These are phyloP conservation scores for Ceratobasidium sp. DNA, from an alignment of 1,284 basidiomycete species.

Conservation along the genomic window DNA sequence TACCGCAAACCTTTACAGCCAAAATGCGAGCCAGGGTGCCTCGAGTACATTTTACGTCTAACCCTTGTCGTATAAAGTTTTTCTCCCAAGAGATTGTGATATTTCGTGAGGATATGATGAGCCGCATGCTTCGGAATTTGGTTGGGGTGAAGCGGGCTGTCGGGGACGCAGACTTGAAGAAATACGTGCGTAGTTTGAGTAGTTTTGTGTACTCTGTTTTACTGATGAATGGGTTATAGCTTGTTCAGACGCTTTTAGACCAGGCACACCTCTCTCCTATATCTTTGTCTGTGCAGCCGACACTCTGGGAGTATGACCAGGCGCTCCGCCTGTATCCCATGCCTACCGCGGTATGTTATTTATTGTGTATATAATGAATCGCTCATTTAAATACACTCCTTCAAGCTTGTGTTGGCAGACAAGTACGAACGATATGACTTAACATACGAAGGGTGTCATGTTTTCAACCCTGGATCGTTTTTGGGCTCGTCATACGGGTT, in stretches of 20 bases:
- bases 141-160: slow-evolving; percentile 86
- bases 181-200: slow-evolving; percentile 73
- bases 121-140: slow-evolving; percentile 92
- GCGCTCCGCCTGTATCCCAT: slow-evolving; percentile 93
- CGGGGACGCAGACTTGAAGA: slow-evolving; percentile 81
- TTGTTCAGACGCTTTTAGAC: slow-evolving; percentile 93
- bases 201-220: neutral
- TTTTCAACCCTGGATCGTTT: slow-evolving; percentile 97
- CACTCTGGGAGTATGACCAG: slow-evolving; percentile 93
- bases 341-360: slow-evolving; percentile 85
- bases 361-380: neutral
- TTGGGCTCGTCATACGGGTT: slow-evolving; percentile 83
- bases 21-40: slow-evolving; percentile 80
- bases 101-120: slow-evolving; percentile 94
- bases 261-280: slow-evolving; percentile 93
- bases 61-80: slow-evolving; percentile 95
- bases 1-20: slow-evolving; percentile 80
- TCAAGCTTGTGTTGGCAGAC: slow-evolving; percentile 93
- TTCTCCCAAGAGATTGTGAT: slow-evolving; percentile 97
- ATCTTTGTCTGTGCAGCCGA: slow-evolving; percentile 86
- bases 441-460: slow-evolving; percentile 98
- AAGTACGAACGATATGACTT: slow-evolving; percentile 96
- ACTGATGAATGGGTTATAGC: slow-evolving; percentile 62
- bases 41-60: slow-evolving; percentile 85
- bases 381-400: slow-evolving; percentile 43